Conservation (phyloP, 352 stramenopile genomes). For the Pythium graminicola region DNA sequence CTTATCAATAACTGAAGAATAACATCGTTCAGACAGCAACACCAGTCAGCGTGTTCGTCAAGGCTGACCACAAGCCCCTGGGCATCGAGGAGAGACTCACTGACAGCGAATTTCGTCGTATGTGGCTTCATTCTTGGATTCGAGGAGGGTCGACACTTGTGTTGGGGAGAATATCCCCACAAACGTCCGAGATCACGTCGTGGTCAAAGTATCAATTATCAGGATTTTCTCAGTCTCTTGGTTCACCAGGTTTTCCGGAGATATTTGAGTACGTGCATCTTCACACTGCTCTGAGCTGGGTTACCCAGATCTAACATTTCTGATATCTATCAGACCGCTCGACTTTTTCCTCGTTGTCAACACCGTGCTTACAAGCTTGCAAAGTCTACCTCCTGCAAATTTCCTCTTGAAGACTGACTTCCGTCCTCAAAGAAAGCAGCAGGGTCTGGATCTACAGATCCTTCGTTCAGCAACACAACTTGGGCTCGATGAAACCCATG, state of each 20-base stretch:
- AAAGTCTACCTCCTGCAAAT: constrained; percentile 13
- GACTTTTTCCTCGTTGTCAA: constrained; percentile 15
- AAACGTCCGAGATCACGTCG: constrained; percentile 24
- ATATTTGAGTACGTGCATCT: constrained; percentile 62
- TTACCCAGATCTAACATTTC: too few species aligned
- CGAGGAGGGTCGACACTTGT: constrained; percentile 51
- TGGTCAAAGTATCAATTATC: constrained; percentile 44
- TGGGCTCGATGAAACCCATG: constrained; percentile 21
- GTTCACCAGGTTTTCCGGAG: constrained; percentile 28
- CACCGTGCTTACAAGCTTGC: constrained; percentile 17
- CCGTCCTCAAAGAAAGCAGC: neutral
- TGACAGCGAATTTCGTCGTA: constrained; percentile 43
- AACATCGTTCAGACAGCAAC: neutral
- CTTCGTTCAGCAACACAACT: constrained; percentile 13
- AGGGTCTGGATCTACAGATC: constrained; percentile 13
- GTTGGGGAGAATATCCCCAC: constrained; percentile 39
- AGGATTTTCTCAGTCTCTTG: constrained; percentile 38
- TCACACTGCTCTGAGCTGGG: too few species aligned
- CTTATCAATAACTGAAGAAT: neutral
- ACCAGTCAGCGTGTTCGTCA: constrained; percentile 58
- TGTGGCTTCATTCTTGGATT: constrained; percentile 79
- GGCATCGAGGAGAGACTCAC: constrained; percentile 55
- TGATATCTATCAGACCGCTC: constrained; percentile 18
- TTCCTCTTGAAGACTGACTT: constrained; percentile 11
- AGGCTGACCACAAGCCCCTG: constrained; percentile 51